phyloP scores from a whole-genome alignment of 768 basidiomycete species.

The Boletus pseudopeckii region DNA sequence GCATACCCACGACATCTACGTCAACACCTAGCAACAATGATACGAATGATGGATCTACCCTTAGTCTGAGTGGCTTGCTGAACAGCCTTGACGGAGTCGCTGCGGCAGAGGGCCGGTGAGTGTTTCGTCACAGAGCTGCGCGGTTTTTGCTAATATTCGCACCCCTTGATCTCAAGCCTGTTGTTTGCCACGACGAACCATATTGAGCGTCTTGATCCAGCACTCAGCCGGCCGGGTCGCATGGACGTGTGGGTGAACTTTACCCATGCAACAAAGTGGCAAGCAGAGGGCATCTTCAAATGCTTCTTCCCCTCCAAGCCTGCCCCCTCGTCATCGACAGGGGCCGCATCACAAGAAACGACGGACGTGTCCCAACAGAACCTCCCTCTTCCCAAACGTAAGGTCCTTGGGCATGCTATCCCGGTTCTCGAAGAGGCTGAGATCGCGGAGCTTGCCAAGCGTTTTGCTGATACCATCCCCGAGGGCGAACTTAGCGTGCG shows the following conservation, averaged over 20 bases:
- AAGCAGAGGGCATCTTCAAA: constrained; percentile 90
- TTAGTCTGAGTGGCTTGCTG: constrained; percentile 80
- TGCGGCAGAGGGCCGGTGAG: constrained; percentile 81
- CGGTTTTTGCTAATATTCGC: constrained; percentile 16
- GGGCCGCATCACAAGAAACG: constrained; percentile 13
- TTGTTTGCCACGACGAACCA: constrained; percentile 94
- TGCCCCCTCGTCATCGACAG: constrained; percentile 9
- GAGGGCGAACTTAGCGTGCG: constrained; percentile 85
- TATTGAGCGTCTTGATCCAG: constrained; percentile 88
- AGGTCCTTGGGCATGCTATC: constrained; percentile 51
- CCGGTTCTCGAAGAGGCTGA: constrained; percentile 74
- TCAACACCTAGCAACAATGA: constrained; percentile 43
- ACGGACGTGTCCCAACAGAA: constrained; percentile 62
- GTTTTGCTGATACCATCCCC: constrained; percentile 78
- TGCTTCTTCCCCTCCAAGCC: constrained; percentile 82
- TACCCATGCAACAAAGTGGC: constrained; percentile 88
- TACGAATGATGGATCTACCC: constrained; percentile 70
- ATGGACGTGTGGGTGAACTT: constrained; percentile 95
- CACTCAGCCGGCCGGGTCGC: constrained; percentile 81
- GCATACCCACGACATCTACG: constrained; percentile 53
- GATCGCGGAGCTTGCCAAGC: constrained; percentile 73
- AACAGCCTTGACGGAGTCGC: constrained; percentile 87
- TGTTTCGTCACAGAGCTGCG: constrained; percentile 14
- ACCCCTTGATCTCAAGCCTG: constrained; percentile 44
- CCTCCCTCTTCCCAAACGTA: constrained; percentile 64